These are phyloP conservation scores for Quercus cerris DNA, from an alignment of 306 rosid species.

Conservation along the genomic window DNA sequence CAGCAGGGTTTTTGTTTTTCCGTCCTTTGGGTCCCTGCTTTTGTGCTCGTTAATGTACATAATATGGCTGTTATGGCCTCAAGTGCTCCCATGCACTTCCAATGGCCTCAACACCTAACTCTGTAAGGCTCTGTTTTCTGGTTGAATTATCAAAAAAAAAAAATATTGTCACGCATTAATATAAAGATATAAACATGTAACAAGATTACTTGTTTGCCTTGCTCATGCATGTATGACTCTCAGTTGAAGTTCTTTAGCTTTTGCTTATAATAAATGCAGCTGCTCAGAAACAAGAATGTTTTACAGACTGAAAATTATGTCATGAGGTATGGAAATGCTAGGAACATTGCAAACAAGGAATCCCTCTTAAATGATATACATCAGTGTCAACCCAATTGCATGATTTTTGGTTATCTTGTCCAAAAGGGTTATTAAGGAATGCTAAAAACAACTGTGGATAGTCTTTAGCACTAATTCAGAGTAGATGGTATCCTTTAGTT, in stretches of 20 bases:
- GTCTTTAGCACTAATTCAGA: neutral
- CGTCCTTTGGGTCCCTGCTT: too few relatives aligned
- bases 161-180: too few relatives aligned
- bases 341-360: neutral
- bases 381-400: neutral
- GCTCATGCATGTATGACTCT: conserved; percentile 39
- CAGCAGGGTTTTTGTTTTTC: too few relatives aligned
- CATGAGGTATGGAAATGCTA: neutral
- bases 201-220: conserved; percentile 3
- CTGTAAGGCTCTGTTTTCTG: too few relatives aligned
- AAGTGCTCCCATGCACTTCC: too few relatives aligned
- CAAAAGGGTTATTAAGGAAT: neutral
- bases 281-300: neutral
- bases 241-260: neutral
- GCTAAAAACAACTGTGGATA: neutral
- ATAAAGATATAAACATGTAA: too few relatives aligned
- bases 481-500: neutral
- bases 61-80: too few relatives aligned
- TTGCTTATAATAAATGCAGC: neutral
- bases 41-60: too few relatives aligned
- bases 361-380: neutral
- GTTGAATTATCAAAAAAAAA: too few relatives aligned
- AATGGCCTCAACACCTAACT: too few relatives aligned
- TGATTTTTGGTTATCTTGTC: neutral
- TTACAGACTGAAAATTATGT: neutral